phyloP scores from a whole-genome alignment of 371 early-diverging fungal genomes.

The Nematocida ausubeli region DNA sequence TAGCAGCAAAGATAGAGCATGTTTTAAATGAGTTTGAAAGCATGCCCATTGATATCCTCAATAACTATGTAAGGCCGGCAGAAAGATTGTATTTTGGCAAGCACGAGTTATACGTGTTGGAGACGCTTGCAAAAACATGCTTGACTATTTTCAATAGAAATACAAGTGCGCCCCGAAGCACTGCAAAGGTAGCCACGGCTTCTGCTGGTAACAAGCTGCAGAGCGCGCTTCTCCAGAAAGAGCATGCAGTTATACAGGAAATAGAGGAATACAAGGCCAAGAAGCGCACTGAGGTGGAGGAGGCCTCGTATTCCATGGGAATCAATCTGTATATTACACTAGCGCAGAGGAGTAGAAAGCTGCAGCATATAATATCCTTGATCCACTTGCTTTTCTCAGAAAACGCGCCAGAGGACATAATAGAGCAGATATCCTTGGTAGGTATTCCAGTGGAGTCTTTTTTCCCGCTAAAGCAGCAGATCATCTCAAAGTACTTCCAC shows the following conservation, averaged over 20 bases:
- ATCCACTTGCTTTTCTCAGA: conserved; percentile 47
- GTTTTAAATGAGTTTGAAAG: conserved; percentile 27
- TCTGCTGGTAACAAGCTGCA: neutral
- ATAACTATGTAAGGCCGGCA: conserved; percentile 5
- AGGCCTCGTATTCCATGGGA: conserved; percentile 2
- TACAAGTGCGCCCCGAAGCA: neutral
- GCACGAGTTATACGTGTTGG: neutral
- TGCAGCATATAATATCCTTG: conserved; percentile 33
- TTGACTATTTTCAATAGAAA: conserved; percentile 37
- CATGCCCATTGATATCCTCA: conserved; percentile 37
- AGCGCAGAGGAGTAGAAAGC: neutral
- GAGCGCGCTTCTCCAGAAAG: conserved; percentile 15
- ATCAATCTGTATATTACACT: conserved; percentile 20
- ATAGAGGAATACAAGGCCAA: neutral
- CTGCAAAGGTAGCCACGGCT: neutral
- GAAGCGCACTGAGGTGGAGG: conserved; percentile 27
- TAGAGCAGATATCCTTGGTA: neutral
- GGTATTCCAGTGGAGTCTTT: conserved; percentile 13
- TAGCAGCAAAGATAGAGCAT: neutral
- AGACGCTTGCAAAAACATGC: conserved; percentile 3
- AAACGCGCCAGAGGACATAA: neutral
- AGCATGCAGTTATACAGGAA: conserved; percentile 18
- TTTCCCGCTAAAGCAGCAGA: conserved; percentile 48
- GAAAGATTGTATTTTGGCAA: neutral
- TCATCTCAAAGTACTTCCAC: conserved; percentile 37